Conservation (phyloP, 2,329 filamentous ascomycete species). For the Aspergillus sp. region DNA sequence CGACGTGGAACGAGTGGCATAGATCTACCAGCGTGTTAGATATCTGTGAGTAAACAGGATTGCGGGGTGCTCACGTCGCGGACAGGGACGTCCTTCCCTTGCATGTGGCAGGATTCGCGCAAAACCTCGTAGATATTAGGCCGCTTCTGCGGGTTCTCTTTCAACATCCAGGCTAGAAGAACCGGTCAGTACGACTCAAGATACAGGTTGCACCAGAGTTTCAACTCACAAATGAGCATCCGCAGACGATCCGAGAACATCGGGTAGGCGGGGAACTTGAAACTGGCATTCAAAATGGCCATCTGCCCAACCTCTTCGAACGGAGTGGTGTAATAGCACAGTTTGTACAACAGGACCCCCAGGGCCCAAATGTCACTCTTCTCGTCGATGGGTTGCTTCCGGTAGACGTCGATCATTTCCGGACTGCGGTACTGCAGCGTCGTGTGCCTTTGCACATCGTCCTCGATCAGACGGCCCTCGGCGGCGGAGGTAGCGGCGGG, state of each 20-base stretch:
- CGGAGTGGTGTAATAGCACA: constrained; percentile 98
- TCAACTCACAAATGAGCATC: constrained; percentile 73
- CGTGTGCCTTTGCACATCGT: constrained; percentile 95
- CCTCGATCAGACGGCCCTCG: constrained; percentile 90
- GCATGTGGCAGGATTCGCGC: constrained; percentile 82
- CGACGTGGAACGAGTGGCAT: constrained; percentile 62
- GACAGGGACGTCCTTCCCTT: constrained; percentile 80
- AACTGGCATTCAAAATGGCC: constrained; percentile 93
- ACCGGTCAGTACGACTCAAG: constrained; percentile 21
- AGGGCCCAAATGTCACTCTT: constrained; percentile 99
- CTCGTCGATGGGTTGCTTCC: constrained; percentile 94
- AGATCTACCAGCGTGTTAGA: constrained; percentile 58
- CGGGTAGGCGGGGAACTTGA: constrained; percentile 85
- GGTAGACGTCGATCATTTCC: constrained; percentile 98
- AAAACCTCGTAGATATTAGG: constrained; percentile 96
- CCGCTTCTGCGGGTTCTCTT: constrained; percentile 73
- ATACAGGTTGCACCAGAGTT: neutral
- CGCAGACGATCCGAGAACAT: constrained; percentile 87
- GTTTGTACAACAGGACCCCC: constrained; percentile 91
- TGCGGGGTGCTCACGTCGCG: constrained; percentile 67
- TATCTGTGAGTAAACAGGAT: neutral
- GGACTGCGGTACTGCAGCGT: constrained; percentile 96
- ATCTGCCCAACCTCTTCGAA: constrained; percentile 98
- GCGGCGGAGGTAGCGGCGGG: constrained; percentile 81
- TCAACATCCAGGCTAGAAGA: constrained; percentile 72